These are phyloP conservation scores for Sarcomyxa edulis DNA, from an alignment of 768 basidiomycete genomes.

Conservation along the genomic window DNA sequence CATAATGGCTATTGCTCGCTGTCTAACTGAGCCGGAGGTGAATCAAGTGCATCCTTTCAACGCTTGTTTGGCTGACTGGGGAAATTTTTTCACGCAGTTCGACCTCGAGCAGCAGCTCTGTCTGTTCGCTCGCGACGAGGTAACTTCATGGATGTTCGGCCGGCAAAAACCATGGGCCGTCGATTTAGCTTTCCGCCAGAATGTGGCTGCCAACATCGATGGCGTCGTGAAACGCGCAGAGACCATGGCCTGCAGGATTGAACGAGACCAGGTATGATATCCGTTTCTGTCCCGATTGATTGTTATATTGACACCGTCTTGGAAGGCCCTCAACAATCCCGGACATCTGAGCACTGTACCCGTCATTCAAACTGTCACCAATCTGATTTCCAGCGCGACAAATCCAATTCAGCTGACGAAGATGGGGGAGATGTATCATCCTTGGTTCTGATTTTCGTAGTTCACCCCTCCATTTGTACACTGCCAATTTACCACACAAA, in stretches of 20 bases:
- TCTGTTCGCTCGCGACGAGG: conserved; percentile 91
- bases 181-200: conserved; percentile 53
- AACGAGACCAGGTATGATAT: conserved; percentile 68
- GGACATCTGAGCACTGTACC: conserved; percentile 38
- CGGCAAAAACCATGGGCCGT: conserved; percentile 51
- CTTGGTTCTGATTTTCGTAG: conserved; percentile 85
- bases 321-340: conserved; percentile 26
- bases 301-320: neutral
- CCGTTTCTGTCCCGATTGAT: neutral
- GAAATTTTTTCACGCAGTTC: conserved; percentile 41
- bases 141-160: conserved; percentile 67
- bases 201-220: conserved; percentile 54
- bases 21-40: conserved; percentile 90
- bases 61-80: conserved; percentile 3
- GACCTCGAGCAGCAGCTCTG: conserved; percentile 91
- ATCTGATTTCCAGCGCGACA: conserved; percentile 79
- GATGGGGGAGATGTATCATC: conserved; percentile 80
- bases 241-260: conserved; percentile 79
- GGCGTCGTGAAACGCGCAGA: conserved; percentile 77
- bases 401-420: conserved; percentile 81
- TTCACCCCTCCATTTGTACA: too few species aligned
- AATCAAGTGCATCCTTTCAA: conserved; percentile 11
- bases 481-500: too few species aligned
- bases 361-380: conserved; percentile 77
- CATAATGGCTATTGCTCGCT: conserved; percentile 87